phyloP scores from a whole-genome alignment of 2,329 filamentous ascomycete genomes.

The Myriosclerotinia curreyana region DNA sequence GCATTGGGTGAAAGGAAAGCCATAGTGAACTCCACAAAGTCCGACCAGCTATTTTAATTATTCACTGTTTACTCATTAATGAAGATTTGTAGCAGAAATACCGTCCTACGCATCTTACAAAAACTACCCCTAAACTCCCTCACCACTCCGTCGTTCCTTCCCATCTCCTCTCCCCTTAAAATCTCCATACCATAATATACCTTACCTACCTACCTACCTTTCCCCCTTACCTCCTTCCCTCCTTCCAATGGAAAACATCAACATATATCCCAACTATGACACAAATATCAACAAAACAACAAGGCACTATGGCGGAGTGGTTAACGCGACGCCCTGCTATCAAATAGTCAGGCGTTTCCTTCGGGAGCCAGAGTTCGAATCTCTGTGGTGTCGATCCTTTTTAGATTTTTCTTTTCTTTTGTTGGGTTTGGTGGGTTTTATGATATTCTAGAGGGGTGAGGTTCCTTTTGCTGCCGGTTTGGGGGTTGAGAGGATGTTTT shows the following conservation, averaged over 20 bases:
- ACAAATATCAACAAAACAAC: not conserved
- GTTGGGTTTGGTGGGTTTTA: no score
- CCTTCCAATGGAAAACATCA: not conserved
- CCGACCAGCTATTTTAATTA: no score
- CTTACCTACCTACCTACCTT: not conserved
- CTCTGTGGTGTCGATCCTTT: conserved; percentile 39
- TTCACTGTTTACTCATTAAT: no score
- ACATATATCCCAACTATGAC: not conserved
- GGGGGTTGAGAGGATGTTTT: no score
- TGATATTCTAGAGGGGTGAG: no score
- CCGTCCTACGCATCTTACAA: no score
- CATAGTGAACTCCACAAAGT: not conserved
- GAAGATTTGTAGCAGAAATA: no score
- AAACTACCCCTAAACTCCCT: no score
- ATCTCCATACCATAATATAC: no score
- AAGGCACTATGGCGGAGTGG: conserved; percentile 31
- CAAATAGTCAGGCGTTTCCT: conserved; percentile 38
- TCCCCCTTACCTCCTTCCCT: not conserved
- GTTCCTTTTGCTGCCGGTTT: no score
- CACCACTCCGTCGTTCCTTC: no score
- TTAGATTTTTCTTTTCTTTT: conserved; percentile 17
- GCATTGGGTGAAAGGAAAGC: not conserved
- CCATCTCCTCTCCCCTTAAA: not conserved
- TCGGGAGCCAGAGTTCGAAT: conserved; percentile 45
- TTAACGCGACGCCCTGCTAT: conserved; percentile 34